Conservation (phyloP, 2,329 filamentous ascomycete species). For the Septoria petroselini region DNA sequence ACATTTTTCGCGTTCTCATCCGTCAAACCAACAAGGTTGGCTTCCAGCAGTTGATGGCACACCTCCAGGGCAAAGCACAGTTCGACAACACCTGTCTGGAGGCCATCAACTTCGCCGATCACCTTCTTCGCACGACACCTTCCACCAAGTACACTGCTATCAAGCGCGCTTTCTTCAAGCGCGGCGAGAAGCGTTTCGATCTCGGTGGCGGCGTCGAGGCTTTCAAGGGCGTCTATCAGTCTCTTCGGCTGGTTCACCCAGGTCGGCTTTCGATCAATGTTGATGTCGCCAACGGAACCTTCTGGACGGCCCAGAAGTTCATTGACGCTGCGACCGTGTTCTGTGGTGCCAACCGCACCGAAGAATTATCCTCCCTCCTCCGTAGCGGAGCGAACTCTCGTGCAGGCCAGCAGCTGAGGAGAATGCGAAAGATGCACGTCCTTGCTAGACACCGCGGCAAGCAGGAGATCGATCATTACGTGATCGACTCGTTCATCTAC, state of each 20-base stretch:
- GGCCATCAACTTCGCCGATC: constrained; percentile 86
- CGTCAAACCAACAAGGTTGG: constrained; percentile 65
- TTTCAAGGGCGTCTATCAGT: constrained; percentile 85
- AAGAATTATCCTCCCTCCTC: constrained; percentile 31
- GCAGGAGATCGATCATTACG: constrained; percentile 43
- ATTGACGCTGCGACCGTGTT: constrained; percentile 38
- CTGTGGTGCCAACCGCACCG: constrained; percentile 27
- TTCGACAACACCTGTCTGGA: constrained; percentile 70
- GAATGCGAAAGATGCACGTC: constrained; percentile 45
- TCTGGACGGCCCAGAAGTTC: constrained; percentile 61
- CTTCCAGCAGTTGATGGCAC: constrained; percentile 63
- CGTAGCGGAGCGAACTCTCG: constrained; percentile 23
- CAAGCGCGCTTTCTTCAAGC: constrained; percentile 78
- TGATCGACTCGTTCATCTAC: constrained; percentile 50
- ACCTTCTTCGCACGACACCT: constrained; percentile 78
- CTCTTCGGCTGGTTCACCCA: constrained; percentile 69
- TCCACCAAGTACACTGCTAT: constrained; percentile 65
- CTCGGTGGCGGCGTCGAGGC: constrained; percentile 70
- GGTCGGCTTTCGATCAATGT: constrained; percentile 71
- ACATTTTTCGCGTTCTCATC: constrained; percentile 61
- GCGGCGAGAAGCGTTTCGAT: constrained; percentile 46
- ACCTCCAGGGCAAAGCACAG: constrained; percentile 58
- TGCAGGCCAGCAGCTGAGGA: constrained; percentile 39
- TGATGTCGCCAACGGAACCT: constrained; percentile 87
- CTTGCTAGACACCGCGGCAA: constrained; percentile 41